Evolutionary conservation across 2,329 filamentous ascomycete species (phyloP).

Genomic region (Xylariaceae sp.): DNA sequence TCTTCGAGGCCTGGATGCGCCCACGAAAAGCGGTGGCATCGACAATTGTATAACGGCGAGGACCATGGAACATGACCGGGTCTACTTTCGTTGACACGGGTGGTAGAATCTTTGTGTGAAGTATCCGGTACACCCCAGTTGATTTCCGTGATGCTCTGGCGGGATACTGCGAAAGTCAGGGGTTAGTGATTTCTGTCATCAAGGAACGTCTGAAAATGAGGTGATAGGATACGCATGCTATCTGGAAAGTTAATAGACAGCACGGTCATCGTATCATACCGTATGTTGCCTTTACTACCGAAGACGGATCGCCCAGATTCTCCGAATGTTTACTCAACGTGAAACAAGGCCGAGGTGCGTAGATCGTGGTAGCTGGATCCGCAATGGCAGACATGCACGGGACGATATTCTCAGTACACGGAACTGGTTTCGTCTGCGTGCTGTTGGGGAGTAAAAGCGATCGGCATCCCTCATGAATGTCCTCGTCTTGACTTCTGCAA

Average conservation of each 20-base stretch:
- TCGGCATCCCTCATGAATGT: slow-evolving; percentile 13
- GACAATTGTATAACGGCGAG: slow-evolving; percentile 9
- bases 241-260: too few relatives aligned
- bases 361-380: slow-evolving; percentile 31
- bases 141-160: slow-evolving; percentile 32
- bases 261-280: slow-evolving; percentile 3
- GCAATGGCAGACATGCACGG: slow-evolving; percentile 22
- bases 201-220: too few relatives aligned
- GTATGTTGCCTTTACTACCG: slow-evolving; percentile 22
- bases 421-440: slow-evolving; percentile 19
- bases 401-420: slow-evolving; percentile 21
- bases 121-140: slow-evolving; percentile 24
- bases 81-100: neutral
- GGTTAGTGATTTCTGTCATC: neutral
- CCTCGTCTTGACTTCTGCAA: slow-evolving; percentile 18
- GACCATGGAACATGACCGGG: slow-evolving; percentile 4
- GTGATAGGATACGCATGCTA: too few relatives aligned
- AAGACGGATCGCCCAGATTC: neutral
- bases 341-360: slow-evolving; percentile 27
- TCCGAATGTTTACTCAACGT: slow-evolving; percentile 13
- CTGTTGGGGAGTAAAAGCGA: slow-evolving; percentile 24
- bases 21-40: slow-evolving; percentile 12
- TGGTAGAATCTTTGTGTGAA: neutral
- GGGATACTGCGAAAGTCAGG: slow-evolving; percentile 21
- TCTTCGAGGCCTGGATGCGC: slow-evolving; percentile 10